Percentiles rank a stretch among this genome's conserved stretches.
Evolutionary conservation across 1,139 yeast species (phyloP).

Genomic region (Debaryomyces subglobosus): DNA sequence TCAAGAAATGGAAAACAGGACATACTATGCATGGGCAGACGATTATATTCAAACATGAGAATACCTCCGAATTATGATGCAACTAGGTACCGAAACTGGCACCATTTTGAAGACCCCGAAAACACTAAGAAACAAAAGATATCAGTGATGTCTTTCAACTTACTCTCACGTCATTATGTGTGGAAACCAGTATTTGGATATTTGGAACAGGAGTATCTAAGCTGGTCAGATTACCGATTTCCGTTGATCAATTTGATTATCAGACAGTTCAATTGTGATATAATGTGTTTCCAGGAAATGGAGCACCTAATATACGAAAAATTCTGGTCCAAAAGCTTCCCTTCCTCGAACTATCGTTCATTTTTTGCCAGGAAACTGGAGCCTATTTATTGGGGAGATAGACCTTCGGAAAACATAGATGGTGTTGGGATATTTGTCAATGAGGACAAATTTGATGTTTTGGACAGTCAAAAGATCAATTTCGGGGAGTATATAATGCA

Average conservation of each 20-base stretch:
- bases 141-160: constrained; percentile 51
- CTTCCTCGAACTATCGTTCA: constrained; percentile 41
- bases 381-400: constrained; percentile 53
- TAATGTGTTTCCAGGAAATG: constrained; percentile 66
- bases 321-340: constrained; percentile 42
- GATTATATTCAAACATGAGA: constrained; percentile 1
- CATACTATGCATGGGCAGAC: too few relatives aligned
- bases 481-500: constrained; percentile 39
- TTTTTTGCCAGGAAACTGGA: constrained; percentile 50
- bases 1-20: not conserved
- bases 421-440: constrained; percentile 61
- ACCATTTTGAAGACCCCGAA: constrained; percentile 13
- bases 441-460: constrained; percentile 44
- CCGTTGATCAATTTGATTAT: constrained; percentile 44
- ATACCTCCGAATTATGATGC: constrained; percentile 22
- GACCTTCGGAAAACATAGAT: constrained; percentile 49
- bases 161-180: constrained; percentile 57
- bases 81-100: constrained; percentile 26
- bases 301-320: constrained; percentile 48
- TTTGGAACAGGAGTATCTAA: constrained; percentile 45
- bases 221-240: constrained; percentile 51
- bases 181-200: constrained; percentile 60
- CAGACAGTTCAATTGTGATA: constrained; percentile 47
- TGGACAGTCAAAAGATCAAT: constrained; percentile 45
- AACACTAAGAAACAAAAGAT: constrained; percentile 17